Evolutionary conservation across 805 yeast genomes (phyloP).

Genomic region (Grigorovia transvaalensis): DNA sequence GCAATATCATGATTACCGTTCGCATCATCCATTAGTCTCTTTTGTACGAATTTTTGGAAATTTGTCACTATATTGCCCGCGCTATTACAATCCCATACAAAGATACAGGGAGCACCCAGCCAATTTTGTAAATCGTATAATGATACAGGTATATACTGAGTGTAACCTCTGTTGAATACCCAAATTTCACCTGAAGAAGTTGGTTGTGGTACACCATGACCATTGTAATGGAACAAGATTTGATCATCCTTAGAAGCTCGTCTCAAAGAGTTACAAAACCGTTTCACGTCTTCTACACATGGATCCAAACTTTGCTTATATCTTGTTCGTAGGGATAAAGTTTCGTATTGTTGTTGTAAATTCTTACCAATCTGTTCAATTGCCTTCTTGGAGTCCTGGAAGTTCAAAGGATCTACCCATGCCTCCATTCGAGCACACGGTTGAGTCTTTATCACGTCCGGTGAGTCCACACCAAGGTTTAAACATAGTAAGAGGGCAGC

Average conservation of each 20-base stretch:
- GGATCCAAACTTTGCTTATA: conserved; percentile 91
- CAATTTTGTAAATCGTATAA: conserved; percentile 92
- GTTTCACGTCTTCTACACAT: conserved; percentile 86
- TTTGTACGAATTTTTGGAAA: conserved; percentile 81
- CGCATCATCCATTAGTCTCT: conserved; percentile 77
- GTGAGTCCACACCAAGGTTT: conserved; percentile 94
- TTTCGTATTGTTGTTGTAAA: conserved; percentile 81
- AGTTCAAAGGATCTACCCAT: conserved; percentile 81
- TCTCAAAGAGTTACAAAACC: conserved; percentile 81
- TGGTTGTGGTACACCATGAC: conserved; percentile 98
- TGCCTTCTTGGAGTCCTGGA: conserved; percentile 80
- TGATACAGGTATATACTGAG: conserved; percentile 94
- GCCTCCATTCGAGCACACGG: conserved; percentile 90
- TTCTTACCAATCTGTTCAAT: conserved; percentile 84
- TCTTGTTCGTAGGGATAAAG: conserved; percentile 73
- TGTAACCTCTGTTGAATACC: conserved; percentile 95
- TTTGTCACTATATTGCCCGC: conserved; percentile 90
- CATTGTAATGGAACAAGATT: conserved; percentile 88
- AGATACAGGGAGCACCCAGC: conserved; percentile 96
- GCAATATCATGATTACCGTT: conserved; percentile 38
- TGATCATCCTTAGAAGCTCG: conserved; percentile 90
- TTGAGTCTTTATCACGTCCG: conserved; percentile 84
- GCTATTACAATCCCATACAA: conserved; percentile 86
- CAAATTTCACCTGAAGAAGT: conserved; percentile 94
- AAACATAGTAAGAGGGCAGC: conserved; percentile 88